These are phyloP conservation scores for Endoconidiophora laricicola DNA, from an alignment of 2,329 filamentous ascomycete genomes.

Conservation along the genomic window DNA sequence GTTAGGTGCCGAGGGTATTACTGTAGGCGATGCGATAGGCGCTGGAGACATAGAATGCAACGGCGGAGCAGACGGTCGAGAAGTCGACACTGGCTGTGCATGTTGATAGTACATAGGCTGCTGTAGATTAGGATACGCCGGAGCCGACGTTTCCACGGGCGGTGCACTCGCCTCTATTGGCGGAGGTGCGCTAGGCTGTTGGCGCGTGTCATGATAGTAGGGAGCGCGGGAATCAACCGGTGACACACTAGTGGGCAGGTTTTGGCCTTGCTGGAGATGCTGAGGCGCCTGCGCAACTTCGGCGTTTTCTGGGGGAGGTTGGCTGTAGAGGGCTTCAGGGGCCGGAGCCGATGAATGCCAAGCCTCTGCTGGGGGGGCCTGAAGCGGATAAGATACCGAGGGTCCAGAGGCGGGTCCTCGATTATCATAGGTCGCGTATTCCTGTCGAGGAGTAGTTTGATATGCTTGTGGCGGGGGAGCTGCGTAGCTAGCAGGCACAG, in stretches of 20 bases:
- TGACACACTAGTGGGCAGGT: constrained; percentile 15
- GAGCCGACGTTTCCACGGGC: constrained; percentile 27
- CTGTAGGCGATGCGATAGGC: constrained; percentile 3
- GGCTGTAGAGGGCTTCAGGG: constrained; percentile 21
- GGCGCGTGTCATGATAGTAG: constrained; percentile 36
- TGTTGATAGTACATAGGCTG: constrained; percentile 19
- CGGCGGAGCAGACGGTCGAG: neutral
- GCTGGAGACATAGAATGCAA: constrained; percentile 8
- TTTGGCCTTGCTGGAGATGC: neutral
- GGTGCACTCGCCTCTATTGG: constrained; percentile 16
- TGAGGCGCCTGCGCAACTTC: constrained; percentile 14
- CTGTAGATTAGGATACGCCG: constrained; percentile 36
- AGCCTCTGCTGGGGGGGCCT: constrained; percentile 1
- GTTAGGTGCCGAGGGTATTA: constrained; percentile 2
- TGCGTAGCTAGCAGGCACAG: constrained; percentile 2
- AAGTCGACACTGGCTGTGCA: neutral
- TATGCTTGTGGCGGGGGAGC: constrained; percentile 4
- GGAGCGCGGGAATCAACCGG: constrained; percentile 35
- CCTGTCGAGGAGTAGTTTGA: neutral
- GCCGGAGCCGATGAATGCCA: constrained; percentile 11
- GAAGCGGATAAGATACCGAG: neutral
- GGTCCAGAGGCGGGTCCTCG: neutral
- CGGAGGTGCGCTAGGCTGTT: constrained; percentile 16
- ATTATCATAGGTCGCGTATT: constrained; percentile 3
- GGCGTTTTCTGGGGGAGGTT: constrained; percentile 15